A percentile compares a stretch with the other conserved stretches of the same genome.
phyloP scores from a whole-genome alignment of 345 rosid genomes.

The Mercurialis annua region DNA sequence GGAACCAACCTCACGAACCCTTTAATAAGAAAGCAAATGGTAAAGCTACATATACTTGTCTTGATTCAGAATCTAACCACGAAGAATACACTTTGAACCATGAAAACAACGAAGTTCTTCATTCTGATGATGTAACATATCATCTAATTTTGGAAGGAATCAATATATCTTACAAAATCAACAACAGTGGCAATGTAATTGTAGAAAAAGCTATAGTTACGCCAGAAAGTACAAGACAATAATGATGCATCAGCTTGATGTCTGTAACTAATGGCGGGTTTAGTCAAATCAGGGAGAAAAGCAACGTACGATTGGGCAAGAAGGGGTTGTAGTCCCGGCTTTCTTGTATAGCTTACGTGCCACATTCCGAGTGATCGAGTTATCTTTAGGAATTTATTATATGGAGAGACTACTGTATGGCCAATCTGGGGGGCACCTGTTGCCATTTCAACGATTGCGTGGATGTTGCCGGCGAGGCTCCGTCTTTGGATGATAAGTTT shows the following conservation, averaged over 20 bases:
- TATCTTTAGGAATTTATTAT: too few species aligned
- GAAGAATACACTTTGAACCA: conserved; percentile 25
- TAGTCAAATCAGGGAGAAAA: too few species aligned
- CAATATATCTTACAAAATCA: conserved; percentile 71
- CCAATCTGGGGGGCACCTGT: too few species aligned
- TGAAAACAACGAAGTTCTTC: conserved; percentile 5
- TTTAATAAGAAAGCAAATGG: conserved; percentile 11
- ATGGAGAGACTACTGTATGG: too few species aligned
- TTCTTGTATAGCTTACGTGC: too few species aligned
- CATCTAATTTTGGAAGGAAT: conserved; percentile 75
- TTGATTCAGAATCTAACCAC: conserved; percentile 18
- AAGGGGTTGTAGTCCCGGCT: too few species aligned
- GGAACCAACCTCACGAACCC: conserved; percentile 48
- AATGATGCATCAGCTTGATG: conserved; percentile 21
- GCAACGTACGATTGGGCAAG: too few species aligned
- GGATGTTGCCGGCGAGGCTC: too few species aligned
- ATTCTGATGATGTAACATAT: conserved; percentile 35
- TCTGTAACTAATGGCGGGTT: conserved; percentile 11
- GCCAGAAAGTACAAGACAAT: conserved; percentile 11
- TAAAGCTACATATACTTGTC: conserved; percentile 8
- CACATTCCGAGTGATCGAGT: too few species aligned
- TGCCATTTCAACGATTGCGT: too few species aligned
- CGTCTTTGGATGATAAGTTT: too few species aligned
- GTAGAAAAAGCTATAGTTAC: conserved; percentile 47
- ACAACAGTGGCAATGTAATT: conserved; percentile 46